A percentile compares a stretch with the other conserved stretches of the same genome.
Evolutionary conservation across 371 early-diverging fungal species (phyloP).

Genomic region (Lichtheimia hyalospora): DNA sequence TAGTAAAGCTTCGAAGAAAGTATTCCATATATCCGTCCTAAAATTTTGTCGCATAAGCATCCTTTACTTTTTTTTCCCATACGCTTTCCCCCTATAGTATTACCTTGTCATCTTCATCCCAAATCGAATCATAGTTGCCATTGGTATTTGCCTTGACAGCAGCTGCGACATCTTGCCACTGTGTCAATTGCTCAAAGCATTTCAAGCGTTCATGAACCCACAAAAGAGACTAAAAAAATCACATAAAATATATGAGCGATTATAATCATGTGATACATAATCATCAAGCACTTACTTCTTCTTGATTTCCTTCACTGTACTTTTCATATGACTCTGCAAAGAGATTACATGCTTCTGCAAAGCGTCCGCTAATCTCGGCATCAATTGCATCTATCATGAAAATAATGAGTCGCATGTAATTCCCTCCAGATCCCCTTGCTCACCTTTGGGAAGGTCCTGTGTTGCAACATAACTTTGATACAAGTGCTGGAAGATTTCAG

Average conservation of each 20-base stretch:
- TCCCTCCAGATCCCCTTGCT: not conserved
- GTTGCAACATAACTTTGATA: constrained; percentile 55
- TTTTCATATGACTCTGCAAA: constrained; percentile 45
- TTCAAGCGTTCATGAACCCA: constrained; percentile 62
- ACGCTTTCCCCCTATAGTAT: not conserved
- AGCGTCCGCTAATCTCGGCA: constrained; percentile 61
- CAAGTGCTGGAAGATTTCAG: constrained; percentile 61
- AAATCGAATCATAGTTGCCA: constrained; percentile 38
- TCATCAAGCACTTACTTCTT: constrained; percentile 26
- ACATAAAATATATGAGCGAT: not conserved
- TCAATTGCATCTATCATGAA: constrained; percentile 49
- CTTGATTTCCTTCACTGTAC: constrained; percentile 34
- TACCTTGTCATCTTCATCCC: constrained; percentile 52
- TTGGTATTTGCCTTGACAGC: constrained; percentile 45
- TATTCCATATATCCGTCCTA: constrained; percentile 51
- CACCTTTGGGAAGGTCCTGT: constrained; percentile 41
- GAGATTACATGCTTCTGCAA: constrained; percentile 48
- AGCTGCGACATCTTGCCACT: constrained; percentile 61
- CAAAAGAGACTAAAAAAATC: not conserved
- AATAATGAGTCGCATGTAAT: not conserved
- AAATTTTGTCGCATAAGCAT: too few species aligned
- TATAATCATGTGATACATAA: too few species aligned
- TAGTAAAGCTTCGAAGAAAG: constrained; percentile 58
- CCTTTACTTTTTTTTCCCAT: too few species aligned
- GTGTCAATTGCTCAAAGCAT: constrained; percentile 62